Percentiles rank a stretch among this genome's conserved stretches.
phyloP scores from a whole-genome alignment of 495 filamentous ascomycete genomes.

The Neurospora cerealis region DNA sequence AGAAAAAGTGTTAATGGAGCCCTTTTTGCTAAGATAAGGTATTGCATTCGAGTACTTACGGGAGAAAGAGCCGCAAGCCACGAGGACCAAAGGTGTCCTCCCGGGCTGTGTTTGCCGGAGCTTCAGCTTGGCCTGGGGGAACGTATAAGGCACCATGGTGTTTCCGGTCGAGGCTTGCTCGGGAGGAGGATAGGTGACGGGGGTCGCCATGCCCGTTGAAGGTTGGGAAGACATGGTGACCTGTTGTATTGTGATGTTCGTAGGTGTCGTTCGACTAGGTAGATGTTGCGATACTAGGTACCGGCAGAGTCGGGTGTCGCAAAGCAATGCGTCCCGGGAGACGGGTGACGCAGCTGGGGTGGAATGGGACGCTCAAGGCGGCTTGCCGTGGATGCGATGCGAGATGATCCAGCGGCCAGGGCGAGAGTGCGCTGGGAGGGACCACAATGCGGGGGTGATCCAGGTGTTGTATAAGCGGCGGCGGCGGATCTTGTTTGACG shows the following conservation, averaged over 20 bases:
- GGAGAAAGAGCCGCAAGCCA: conserved; percentile 86
- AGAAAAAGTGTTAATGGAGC: conserved; percentile 3
- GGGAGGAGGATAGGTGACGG: background rate
- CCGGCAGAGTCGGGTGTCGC: background rate
- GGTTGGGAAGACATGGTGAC: background rate
- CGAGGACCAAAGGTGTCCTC: conserved; percentile 71
- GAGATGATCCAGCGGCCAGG: background rate
- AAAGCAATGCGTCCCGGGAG: background rate
- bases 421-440: background rate
- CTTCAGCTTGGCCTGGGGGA: conserved; percentile 62
- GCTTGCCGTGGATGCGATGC: background rate
- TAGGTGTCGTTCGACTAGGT: background rate
- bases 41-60: conserved; percentile 5
- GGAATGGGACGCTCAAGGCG: background rate
- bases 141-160: conserved; percentile 50
- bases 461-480: background rate
- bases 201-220: background rate
- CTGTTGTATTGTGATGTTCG: background rate
- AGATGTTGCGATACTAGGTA: background rate
- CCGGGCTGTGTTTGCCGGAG: conserved; percentile 54
- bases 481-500: background rate
- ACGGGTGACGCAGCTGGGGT: background rate
- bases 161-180: conserved; percentile 3
- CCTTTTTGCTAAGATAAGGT: background rate
- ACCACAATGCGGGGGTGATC: background rate